These are phyloP conservation scores for Pisolithus thermaeus DNA, from an alignment of 1,284 basidiomycete species.

Conservation along the genomic window DNA sequence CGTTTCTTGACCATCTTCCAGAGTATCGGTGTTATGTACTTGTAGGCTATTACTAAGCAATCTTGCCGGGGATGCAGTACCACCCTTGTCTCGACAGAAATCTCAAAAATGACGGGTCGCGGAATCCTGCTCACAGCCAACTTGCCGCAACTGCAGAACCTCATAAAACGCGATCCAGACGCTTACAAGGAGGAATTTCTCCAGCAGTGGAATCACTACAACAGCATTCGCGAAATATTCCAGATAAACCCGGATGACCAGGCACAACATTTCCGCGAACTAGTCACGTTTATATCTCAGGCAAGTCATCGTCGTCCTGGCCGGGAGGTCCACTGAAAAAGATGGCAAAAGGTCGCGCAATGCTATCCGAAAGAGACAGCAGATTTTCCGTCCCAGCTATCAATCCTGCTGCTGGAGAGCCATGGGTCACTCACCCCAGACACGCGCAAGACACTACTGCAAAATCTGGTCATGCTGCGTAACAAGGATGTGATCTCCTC, in stretches of 20 bases:
- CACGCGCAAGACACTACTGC: slow-evolving; percentile 76
- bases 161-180: slow-evolving; percentile 91
- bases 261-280: slow-evolving; percentile 76
- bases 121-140: slow-evolving; percentile 65
- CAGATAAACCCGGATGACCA: slow-evolving; percentile 74
- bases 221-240: slow-evolving; percentile 83
- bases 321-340: too few relatives aligned
- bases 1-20: background rate
- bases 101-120: slow-evolving; percentile 39
- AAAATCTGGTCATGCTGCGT: slow-evolving; percentile 87
- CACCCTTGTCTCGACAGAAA: too few relatives aligned
- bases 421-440: slow-evolving; percentile 72
- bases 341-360: slow-evolving; percentile 59
- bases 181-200: slow-evolving; percentile 95
- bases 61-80: background rate
- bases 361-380: slow-evolving; percentile 87
- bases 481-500: slow-evolving; percentile 92
- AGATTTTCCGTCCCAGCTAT: slow-evolving; percentile 76
- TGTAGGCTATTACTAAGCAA: background rate
- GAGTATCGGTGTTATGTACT: background rate
- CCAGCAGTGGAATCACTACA: slow-evolving; percentile 98
- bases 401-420: slow-evolving; percentile 68
- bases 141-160: slow-evolving; percentile 84
- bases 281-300: slow-evolving; percentile 83
- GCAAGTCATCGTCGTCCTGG: slow-evolving; percentile 31